Conservation (phyloP, 768 basidiomycete species). For the Mycena galericulata region DNA sequence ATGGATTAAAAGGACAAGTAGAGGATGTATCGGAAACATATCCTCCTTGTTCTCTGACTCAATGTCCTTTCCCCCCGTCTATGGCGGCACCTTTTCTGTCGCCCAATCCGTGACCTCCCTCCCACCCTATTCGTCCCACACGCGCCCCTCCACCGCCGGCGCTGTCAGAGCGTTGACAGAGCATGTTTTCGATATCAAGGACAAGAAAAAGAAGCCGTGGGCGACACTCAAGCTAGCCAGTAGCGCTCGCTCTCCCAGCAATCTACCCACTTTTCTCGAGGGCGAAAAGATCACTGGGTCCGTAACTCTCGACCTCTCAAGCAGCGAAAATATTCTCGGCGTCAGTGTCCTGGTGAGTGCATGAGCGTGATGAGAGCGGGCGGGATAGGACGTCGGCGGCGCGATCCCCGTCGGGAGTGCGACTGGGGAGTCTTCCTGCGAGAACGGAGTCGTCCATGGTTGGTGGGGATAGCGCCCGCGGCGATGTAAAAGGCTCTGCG, state of each 20-base stretch:
- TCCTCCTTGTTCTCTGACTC: slow-evolving; percentile 15
- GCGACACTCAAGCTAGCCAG: slow-evolving; percentile 31
- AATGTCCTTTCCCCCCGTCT: slow-evolving; percentile 27
- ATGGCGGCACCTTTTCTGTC: slow-evolving; percentile 26
- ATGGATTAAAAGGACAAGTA: background rate
- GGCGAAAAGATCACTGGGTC: slow-evolving; percentile 27
- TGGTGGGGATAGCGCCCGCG: too few relatives aligned
- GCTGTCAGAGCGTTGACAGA: slow-evolving; percentile 25
- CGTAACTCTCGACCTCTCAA: slow-evolving; percentile 22
- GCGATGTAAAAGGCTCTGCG: too few relatives aligned
- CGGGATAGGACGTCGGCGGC: too few relatives aligned
- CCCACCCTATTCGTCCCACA: slow-evolving; percentile 27
- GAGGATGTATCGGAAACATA: background rate
- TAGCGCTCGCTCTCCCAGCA: slow-evolving; percentile 19
- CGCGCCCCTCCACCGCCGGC: slow-evolving; percentile 29
- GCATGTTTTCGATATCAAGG: slow-evolving; percentile 33
- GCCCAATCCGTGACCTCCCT: slow-evolving; percentile 28
- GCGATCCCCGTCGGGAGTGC: too few relatives aligned
- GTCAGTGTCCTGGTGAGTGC: slow-evolving; percentile 30
- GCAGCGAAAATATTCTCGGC: slow-evolving; percentile 29
- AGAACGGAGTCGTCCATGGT: too few relatives aligned
- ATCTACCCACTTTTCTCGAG: slow-evolving; percentile 28
- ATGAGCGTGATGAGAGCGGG: too few relatives aligned
- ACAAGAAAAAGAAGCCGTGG: slow-evolving; percentile 35
- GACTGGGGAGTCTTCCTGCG: too few relatives aligned